These are phyloP conservation scores for Solanum tarapatanum DNA, from an alignment of 257 asterid genomes.

Conservation along the genomic window DNA sequence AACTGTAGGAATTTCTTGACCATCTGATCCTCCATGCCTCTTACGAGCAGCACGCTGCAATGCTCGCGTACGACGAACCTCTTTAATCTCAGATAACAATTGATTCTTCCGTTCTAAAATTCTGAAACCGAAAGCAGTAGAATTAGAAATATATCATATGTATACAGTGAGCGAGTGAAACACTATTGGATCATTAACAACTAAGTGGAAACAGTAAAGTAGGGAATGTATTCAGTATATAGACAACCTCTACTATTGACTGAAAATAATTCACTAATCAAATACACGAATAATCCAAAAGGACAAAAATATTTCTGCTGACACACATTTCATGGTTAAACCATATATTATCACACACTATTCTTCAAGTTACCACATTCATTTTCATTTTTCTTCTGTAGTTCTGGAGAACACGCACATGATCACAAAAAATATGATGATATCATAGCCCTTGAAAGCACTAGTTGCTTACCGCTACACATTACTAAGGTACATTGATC, in stretches of 20 bases:
- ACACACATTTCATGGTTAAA: background rate
- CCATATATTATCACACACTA: background rate
- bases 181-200: background rate
- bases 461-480: background rate
- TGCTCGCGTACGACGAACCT: constrained; percentile 87
- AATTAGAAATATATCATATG: background rate
- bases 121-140: constrained; percentile 28
- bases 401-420: background rate
- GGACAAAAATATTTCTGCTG: background rate
- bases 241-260: background rate
- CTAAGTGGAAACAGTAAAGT: background rate
- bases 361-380: background rate
- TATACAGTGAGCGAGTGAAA: background rate
- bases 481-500: background rate
- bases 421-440: background rate
- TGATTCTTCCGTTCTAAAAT: constrained; percentile 71
- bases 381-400: background rate
- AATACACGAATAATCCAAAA: background rate
- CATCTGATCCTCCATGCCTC: constrained; percentile 54
- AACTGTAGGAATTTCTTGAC: constrained; percentile 66
- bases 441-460: background rate
- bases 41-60: constrained; percentile 82
- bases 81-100: constrained; percentile 69
- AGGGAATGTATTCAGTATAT: background rate
- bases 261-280: background rate